Percentiles rank a stretch among this genome's conserved stretches.
These are phyloP conservation scores for Hypholoma fasciculare DNA, from an alignment of 768 basidiomycete genomes.

Conservation along the genomic window DNA sequence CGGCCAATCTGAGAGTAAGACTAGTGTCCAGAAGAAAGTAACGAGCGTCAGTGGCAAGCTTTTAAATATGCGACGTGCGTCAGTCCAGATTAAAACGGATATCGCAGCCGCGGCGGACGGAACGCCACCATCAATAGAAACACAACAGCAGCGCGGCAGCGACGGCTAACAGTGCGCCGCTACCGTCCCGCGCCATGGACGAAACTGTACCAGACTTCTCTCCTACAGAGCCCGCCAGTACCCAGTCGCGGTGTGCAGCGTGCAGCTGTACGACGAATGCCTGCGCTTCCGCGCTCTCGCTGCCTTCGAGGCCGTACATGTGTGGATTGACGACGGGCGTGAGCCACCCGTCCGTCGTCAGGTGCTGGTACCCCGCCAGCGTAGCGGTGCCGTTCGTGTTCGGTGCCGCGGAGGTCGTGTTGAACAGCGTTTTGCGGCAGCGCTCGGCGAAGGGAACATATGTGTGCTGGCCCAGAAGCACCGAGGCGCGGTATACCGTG, in stretches of 20 bases:
- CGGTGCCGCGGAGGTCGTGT: slow-evolving; percentile 16
- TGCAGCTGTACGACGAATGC: slow-evolving; percentile 79
- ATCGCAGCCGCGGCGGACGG: no score
- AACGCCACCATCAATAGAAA: no score
- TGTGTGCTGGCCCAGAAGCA: slow-evolving; percentile 47
- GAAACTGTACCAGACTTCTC: no score
- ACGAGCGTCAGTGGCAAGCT: no score
- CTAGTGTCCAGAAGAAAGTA: no score
- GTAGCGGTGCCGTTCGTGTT: slow-evolving; percentile 15
- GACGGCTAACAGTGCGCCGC: no score
- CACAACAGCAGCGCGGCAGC: no score
- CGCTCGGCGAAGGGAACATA: slow-evolving; percentile 60
- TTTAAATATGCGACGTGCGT: no score
- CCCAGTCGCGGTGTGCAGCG: slow-evolving; percentile 78
- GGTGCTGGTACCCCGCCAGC: slow-evolving; percentile 15
- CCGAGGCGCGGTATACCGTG: slow-evolving; percentile 72
- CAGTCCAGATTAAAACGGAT: no score
- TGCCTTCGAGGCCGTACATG: slow-evolving; percentile 44
- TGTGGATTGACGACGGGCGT: slow-evolving; percentile 77
- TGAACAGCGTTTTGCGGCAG: slow-evolving; percentile 42
- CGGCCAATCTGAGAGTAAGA: no score
- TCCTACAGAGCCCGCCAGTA: slow-evolving; percentile 40
- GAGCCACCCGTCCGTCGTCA: slow-evolving; percentile 56
- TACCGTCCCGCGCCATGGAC: no score
- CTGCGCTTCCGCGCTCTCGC: slow-evolving; percentile 70